Evolutionary conservation across 169 alveolate genomes (phyloP).

Genomic region (Cyclospora cayetanensis): DNA sequence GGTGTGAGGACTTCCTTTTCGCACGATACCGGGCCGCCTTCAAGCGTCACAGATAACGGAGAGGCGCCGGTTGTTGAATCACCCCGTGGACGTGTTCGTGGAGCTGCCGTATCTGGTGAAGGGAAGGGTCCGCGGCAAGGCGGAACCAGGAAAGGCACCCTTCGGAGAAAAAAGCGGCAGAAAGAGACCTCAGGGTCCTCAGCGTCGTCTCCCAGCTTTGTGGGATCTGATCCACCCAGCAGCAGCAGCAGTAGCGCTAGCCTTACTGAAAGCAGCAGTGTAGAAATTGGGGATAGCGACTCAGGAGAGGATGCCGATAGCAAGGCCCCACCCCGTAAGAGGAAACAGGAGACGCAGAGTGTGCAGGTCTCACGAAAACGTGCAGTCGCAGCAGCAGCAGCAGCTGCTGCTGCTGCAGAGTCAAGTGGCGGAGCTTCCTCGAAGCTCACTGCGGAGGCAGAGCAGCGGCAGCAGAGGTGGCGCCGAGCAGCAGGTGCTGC

Average conservation of each 20-base stretch:
- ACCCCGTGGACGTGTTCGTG: no score
- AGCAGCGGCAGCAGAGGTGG: conserved; percentile 48
- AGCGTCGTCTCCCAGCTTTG: conserved; percentile 25
- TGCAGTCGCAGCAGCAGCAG: no score
- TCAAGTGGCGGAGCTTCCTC: background rate
- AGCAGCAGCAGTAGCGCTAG: conserved; percentile 11
- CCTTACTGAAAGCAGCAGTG: conserved; percentile 44
- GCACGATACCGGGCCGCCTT: no score
- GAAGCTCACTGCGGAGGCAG: background rate
- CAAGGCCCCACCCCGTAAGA: background rate
- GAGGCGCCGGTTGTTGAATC: no score
- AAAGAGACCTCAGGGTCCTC: background rate
- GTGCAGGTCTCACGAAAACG: background rate
- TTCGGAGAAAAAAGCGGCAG: background rate
- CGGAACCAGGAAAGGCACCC: background rate
- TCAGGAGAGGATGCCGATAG: background rate
- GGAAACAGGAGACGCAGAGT: background rate
- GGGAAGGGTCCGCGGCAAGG: no score
- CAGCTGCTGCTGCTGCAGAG: conserved; percentile 23
- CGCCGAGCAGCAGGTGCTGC: conserved; percentile 52
- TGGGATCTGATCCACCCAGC: conserved; percentile 12
- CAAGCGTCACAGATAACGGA: no score
- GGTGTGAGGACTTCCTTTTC: no score
- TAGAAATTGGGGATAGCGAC: background rate
- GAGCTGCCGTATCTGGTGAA: no score